Evolutionary conservation across 257 asterid genomes (phyloP).

Genomic region (Verbascum thapsus): DNA sequence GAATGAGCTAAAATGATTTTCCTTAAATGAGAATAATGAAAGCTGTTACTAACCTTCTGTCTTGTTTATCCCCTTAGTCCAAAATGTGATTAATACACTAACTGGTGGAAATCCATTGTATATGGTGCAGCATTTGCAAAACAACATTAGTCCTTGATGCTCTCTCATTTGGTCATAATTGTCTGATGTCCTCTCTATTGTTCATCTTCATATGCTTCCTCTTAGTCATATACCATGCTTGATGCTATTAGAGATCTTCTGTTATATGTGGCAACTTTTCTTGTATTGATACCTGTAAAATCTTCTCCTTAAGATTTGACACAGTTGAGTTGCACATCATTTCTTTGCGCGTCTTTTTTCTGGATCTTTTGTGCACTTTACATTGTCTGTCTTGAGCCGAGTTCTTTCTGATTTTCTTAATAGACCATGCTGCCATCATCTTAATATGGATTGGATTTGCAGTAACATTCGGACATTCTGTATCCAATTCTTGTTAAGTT

Average conservation of each 20-base stretch:
- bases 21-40: constrained; percentile 1
- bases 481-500: constrained; percentile 18
- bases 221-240: constrained; percentile 7
- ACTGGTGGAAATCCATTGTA: constrained; percentile 5
- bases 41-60: neutral
- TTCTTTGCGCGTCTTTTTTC: constrained; percentile 1
- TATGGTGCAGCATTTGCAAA: constrained; percentile 6
- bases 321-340: constrained; percentile 16
- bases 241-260: constrained; percentile 12
- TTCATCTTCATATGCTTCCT: neutral
- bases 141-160: neutral
- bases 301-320: constrained; percentile 1
- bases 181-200: constrained; percentile 9
- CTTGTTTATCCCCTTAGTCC: neutral
- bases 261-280: neutral
- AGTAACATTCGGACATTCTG: neutral
- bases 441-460: constrained; percentile 13
- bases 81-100: neutral
- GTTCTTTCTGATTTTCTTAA: neutral
- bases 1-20: too few species aligned
- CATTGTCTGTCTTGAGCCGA: constrained; percentile 1
- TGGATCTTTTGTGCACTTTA: constrained; percentile 12
- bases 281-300: neutral
- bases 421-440: constrained; percentile 21
- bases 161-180: constrained; percentile 1